Evolutionary conservation across 495 filamentous ascomycete species (phyloP), one percentile per base, ranked within the genome.

Genomic region (Stereocaulon alpinum): DNA sequence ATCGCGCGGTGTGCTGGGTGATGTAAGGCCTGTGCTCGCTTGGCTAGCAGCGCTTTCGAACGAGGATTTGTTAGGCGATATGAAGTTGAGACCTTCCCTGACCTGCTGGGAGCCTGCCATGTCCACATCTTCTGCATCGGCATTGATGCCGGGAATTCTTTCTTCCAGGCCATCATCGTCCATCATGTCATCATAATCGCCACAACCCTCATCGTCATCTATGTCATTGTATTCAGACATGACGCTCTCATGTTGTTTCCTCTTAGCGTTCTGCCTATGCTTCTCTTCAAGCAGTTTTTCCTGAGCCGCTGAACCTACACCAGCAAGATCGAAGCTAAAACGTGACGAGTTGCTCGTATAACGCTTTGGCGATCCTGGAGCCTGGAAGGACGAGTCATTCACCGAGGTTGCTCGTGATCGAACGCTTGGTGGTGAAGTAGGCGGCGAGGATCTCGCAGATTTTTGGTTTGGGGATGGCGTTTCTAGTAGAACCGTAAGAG

Each of bases 251-350:
- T 70, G 55, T 69, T 76, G 37, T 71, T 74, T 59, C 70, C 72
- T 59, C 4, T 74, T 78, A 40, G 85, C 84, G 53, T 86, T 84
- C 58, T 86, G 80, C 55, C 87, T 84, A 63, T 93, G 87, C 42
- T 88, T 83, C 67, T 95, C 90, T 73, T 96, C 91, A 17, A 96
- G 70, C 2, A 91, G 66, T 66, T 84, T 85, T 69, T 96, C 91
- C 68, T 95, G 84, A 12, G 80, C 80, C 6, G 86, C 84, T 15
- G 88, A 83, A 37, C 87, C 89, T n/a, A 86, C 82, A 12, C 81
- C 80, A 22, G 71, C 76, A 79, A 95, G 88, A 66, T 96, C 90
- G 65, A 96, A 96, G 67, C 89, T 94, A 64, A 96, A 95, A 11
- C 91, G 77, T 3, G 89, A 94, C 0, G 90, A 87, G 55, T 86